phyloP scores from a whole-genome alignment of 2,329 filamentous ascomycete species.

The Colletotrichum falcatum region DNA sequence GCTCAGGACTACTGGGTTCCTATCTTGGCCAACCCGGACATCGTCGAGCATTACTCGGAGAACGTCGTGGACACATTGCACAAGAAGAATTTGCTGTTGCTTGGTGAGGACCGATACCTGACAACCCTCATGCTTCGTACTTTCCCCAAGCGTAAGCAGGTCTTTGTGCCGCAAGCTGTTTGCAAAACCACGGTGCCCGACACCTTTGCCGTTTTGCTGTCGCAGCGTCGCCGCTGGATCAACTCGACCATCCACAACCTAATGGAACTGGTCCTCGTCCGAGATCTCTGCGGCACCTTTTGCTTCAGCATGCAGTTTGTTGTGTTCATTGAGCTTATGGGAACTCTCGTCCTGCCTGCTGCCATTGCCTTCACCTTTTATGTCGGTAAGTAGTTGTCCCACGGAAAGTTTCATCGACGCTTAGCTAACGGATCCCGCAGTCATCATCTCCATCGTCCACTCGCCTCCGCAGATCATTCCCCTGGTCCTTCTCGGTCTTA shows the following conservation, averaged over 20 bases:
- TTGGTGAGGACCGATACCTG: constrained; percentile 94
- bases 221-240: constrained; percentile 97
- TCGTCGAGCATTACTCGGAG: constrained; percentile 99
- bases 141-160: constrained; percentile 98
- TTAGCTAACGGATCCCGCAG: constrained; percentile 54
- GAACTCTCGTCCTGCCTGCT: constrained; percentile 93
- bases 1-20: constrained; percentile 99
- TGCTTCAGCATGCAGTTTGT: constrained; percentile 99
- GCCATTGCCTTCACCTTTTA: constrained; percentile 98
- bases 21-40: constrained; percentile 96
- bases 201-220: constrained; percentile 89
- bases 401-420: background rate
- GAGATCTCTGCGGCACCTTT: constrained; percentile 97
- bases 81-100: constrained; percentile 93
- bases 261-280: constrained; percentile 95
- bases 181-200: constrained; percentile 99
- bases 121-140: constrained; percentile 98
- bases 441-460: constrained; percentile 86
- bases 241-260: constrained; percentile 99
- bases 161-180: constrained; percentile 97
- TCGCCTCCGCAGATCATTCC: constrained; percentile 88
- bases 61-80: constrained; percentile 98
- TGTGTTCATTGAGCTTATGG: constrained; percentile 93
- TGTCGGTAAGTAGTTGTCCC: constrained; percentile 74
- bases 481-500: constrained; percentile 86